Evolutionary conservation across 164 flowering plant genomes (phyloP).

Genomic region (Vitis rotundifolia): DNA sequence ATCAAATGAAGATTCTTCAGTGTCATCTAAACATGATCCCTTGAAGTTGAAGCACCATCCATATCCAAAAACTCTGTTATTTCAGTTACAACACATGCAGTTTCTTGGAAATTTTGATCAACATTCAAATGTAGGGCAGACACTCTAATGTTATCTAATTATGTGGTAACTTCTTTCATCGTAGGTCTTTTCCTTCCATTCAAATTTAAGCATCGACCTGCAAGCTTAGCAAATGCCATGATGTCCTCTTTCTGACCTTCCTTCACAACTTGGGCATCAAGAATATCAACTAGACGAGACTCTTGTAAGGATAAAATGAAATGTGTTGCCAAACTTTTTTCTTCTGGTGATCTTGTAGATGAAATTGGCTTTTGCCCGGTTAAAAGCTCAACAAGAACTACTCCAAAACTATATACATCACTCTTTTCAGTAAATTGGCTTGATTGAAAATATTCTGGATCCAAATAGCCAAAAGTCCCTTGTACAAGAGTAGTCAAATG

Average conservation of each 20-base stretch:
- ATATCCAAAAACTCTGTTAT: no score
- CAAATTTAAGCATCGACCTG: conserved; percentile 9
- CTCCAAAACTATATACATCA: conserved; percentile 10
- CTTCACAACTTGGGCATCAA: not conserved
- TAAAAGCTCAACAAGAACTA: conserved; percentile 9
- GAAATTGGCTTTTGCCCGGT: conserved; percentile 3
- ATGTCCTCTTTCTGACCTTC: not conserved
- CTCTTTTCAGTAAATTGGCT: conserved; percentile 9
- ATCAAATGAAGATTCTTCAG: no score
- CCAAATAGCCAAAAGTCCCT: conserved; percentile 7
- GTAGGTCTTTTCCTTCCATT: conserved; percentile 12
- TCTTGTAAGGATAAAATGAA: not conserved
- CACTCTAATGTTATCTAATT: conserved; percentile 4
- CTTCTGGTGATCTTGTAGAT: not conserved
- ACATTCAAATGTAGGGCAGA: no score
- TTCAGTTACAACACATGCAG: no score
- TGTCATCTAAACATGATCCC: no score
- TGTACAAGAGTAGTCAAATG: conserved; percentile 1
- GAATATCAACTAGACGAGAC: not conserved
- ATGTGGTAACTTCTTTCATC: conserved; percentile 12
- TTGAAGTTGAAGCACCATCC: no score
- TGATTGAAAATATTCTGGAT: conserved; percentile 5
- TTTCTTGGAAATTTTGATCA: no score
- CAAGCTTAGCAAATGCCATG: not conserved
- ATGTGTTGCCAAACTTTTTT: not conserved